Base-by-base conservation (phyloP, 495 filamentous ascomycete genomes). In the Immersiella caudata region DNA sequence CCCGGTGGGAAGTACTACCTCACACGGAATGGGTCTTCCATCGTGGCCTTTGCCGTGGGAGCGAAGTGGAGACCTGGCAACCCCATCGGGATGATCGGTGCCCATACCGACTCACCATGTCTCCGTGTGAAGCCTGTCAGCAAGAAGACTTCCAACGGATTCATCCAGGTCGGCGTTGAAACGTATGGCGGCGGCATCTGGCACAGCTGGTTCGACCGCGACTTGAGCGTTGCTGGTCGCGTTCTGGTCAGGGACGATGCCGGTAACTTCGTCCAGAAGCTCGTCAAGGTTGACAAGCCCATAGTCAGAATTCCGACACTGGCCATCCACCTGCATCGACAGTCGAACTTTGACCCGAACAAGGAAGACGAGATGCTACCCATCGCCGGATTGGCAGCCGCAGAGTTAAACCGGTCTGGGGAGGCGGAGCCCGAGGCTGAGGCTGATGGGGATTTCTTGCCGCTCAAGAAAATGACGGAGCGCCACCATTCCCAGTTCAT, bases 341-440 rank as follows among this genome's bases (percentile, higher is more conserved):
- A 91, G 70, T 86, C 92, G 61, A 89, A 81, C 64, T 99, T 99
- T 71, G 78, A 89, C 26, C 97, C 96, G 76, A 98, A 98, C 83
- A 97, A 97, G 81, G 95, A 99, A 81, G 91, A 90, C 18, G 95
- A 99, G 75, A 79, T 99, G 50, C 93, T 96, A 70, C 95, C 95
- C 6, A 97, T 99, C 71, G 89, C 91, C 6, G 96, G 95, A 26
- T 84, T 98, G 40, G 89, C 91, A 25, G 87, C 91, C 35, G 91
- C 92, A 7, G 94, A 96, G 76, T 85, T 99, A 65, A 97, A 97
- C 80, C 84, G 92, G 63, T 66, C 73, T 25, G 74, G 79, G 14
- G 80, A 80, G 27, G 72, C 69, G n/a, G 66, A 76, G 26, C 71
- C 76, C n/a, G 65, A 16, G 0, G 76, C 77, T 27, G 79, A 83